phyloP scores from a whole-genome alignment of 2,329 filamentous ascomycete genomes.

The Rhynchosporium graminicola region DNA sequence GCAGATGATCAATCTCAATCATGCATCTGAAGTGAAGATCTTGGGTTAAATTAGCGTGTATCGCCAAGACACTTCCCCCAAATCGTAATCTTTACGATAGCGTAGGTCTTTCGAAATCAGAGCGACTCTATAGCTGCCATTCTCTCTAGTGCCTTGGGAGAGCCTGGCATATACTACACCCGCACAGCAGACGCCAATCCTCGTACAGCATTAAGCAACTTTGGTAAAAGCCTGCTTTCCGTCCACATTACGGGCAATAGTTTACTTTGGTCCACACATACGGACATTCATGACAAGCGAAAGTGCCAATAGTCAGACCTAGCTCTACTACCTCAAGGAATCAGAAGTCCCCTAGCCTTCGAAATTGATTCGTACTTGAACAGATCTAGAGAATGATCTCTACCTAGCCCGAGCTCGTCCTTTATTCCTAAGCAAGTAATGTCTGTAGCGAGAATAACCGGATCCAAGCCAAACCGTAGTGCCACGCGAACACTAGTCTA shows the following conservation, averaged over 20 bases:
- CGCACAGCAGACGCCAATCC: background rate
- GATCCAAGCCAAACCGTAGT: background rate
- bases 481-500: background rate
- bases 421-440: conserved; percentile 1
- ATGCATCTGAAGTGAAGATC: background rate
- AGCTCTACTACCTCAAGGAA: background rate
- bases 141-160: conserved; percentile 6
- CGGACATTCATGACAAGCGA: background rate
- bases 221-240: conserved; percentile 11
- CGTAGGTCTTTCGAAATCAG: background rate
- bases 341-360: background rate
- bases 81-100: background rate
- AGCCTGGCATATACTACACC: background rate
- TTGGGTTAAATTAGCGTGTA: background rate
- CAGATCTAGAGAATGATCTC: background rate
- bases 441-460: background rate
- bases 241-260: background rate
- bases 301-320: background rate
- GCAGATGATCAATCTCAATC: conserved; percentile 3
- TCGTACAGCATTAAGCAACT: conserved; percentile 11
- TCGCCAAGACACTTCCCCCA: background rate
- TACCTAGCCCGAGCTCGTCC: background rate
- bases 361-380: background rate
- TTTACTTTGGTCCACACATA: background rate
- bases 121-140: conserved; percentile 4